Evolutionary conservation across 2,329 filamentous ascomycete genomes (phyloP).

Genomic region (Trichoderma sp.): DNA sequence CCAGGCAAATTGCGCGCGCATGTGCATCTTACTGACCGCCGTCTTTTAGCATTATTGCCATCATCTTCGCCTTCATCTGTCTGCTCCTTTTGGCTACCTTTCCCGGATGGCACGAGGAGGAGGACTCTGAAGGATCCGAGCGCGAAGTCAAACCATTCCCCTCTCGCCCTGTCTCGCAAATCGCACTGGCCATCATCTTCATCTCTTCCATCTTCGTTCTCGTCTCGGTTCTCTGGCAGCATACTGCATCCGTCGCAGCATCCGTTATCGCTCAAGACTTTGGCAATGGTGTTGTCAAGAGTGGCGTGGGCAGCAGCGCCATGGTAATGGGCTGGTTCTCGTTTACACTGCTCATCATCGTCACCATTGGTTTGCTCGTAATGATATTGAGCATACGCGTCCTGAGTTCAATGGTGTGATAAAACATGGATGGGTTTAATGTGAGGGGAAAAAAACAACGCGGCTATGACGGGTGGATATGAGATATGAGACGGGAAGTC

Average conservation of each 20-base stretch:
- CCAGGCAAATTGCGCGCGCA: not conserved
- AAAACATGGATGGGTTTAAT: constrained; percentile 12
- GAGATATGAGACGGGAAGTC: constrained; percentile 12
- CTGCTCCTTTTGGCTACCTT: constrained; percentile 94
- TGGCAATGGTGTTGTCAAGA: constrained; percentile 82
- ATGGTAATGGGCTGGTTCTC: constrained; percentile 99
- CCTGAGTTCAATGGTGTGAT: constrained; percentile 57
- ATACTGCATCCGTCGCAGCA: constrained; percentile 93
- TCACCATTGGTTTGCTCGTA: constrained; percentile 89
- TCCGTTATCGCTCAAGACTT: constrained; percentile 91
- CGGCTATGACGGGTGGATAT: not conserved
- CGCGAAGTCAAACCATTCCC: constrained; percentile 93
- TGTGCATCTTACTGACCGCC: not conserved
- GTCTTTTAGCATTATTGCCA: constrained; percentile 80
- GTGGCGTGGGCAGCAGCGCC: constrained; percentile 86
- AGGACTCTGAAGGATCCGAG: constrained; percentile 75
- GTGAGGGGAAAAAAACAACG: not conserved
- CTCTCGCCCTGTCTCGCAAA: constrained; percentile 85
- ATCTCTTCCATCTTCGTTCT: constrained; percentile 68
- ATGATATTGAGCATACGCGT: constrained; percentile 95
- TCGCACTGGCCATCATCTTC: constrained; percentile 90
- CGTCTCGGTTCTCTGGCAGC: constrained; percentile 83
- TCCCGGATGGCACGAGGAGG: constrained; percentile 94
- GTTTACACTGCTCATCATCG: constrained; percentile 88
- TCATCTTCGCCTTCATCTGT: constrained; percentile 95